Percentiles rank a stretch among this genome's conserved stretches.
These are phyloP conservation scores for Colletotrichum sp. DNA, from an alignment of 2,329 filamentous ascomycete species.

Conservation along the genomic window DNA sequence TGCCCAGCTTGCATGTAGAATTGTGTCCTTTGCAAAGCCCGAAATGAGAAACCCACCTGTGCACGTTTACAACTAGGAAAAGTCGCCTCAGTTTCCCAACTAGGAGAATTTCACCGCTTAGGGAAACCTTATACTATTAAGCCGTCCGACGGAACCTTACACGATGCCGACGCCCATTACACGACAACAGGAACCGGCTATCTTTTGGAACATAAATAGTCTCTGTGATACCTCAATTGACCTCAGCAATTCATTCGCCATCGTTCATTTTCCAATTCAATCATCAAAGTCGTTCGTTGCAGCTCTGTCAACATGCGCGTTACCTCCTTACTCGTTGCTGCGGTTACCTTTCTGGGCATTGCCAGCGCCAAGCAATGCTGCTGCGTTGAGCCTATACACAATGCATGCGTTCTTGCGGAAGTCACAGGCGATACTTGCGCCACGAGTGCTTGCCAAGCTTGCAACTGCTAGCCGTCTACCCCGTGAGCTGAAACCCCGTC, in stretches of 20 bases:
- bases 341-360: background rate
- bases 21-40: background rate
- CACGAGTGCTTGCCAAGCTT: background rate
- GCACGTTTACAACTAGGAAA: background rate
- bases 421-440: background rate
- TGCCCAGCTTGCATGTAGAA: background rate
- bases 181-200: background rate
- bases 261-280: background rate
- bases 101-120: background rate
- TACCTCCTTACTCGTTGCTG: background rate
- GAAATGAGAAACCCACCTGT: background rate
- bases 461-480: background rate
- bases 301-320: background rate
- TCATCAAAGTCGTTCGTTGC: background rate
- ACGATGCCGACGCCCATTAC: background rate
- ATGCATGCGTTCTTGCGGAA: background rate
- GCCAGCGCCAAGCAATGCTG: background rate
- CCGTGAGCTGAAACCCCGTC: background rate
- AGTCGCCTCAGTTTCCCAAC: background rate
- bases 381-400: background rate
- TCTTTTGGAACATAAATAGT: background rate
- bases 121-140: background rate
- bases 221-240: background rate
- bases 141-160: background rate
- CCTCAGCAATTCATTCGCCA: background rate